Evolutionary conservation across 2,329 filamentous ascomycete species (phyloP).

Genomic region (Nannizziopsis arthrosporioides): DNA sequence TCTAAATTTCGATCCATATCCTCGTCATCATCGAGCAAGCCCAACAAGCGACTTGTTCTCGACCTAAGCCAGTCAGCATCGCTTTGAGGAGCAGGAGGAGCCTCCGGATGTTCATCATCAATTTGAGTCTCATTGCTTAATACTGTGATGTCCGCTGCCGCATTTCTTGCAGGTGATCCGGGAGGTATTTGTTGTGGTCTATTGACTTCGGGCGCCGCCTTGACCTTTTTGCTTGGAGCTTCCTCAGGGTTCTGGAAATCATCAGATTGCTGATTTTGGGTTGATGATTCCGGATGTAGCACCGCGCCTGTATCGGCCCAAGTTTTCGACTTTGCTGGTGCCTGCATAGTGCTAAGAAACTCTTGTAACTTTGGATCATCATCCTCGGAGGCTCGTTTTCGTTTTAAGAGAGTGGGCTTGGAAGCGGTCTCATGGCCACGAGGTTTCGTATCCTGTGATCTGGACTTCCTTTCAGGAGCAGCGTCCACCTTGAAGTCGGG

Average conservation of each 20-base stretch:
- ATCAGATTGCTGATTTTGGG: background rate
- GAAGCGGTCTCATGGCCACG: conserved; percentile 16
- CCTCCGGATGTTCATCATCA: conserved; percentile 16
- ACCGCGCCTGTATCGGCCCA: conserved; percentile 46
- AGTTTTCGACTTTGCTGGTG: conserved; percentile 51
- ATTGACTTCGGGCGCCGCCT: background rate
- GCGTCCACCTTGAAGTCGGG: conserved; percentile 32
- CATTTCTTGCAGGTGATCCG: background rate
- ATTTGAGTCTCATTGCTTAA: background rate
- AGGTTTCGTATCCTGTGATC: conserved; percentile 16
- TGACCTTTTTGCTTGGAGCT: conserved; percentile 5
- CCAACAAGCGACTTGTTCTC: conserved; percentile 73
- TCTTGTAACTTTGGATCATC: conserved; percentile 73
- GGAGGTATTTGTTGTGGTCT: conserved; percentile 37
- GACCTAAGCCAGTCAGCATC: conserved; percentile 89
- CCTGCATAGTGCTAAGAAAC: conserved; percentile 72
- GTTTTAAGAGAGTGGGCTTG: conserved; percentile 26
- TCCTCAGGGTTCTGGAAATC: background rate
- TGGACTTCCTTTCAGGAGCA: conserved; percentile 22
- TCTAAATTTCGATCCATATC: conserved; percentile 10
- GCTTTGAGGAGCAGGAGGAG: conserved; percentile 36
- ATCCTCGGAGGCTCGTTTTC: conserved; percentile 42
- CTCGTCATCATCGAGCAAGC: conserved; percentile 60
- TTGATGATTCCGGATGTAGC: conserved; percentile 14
- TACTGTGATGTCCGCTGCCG: background rate